phyloP scores from a whole-genome alignment of 257 asterid species.

The Anisodus tanguticus region DNA sequence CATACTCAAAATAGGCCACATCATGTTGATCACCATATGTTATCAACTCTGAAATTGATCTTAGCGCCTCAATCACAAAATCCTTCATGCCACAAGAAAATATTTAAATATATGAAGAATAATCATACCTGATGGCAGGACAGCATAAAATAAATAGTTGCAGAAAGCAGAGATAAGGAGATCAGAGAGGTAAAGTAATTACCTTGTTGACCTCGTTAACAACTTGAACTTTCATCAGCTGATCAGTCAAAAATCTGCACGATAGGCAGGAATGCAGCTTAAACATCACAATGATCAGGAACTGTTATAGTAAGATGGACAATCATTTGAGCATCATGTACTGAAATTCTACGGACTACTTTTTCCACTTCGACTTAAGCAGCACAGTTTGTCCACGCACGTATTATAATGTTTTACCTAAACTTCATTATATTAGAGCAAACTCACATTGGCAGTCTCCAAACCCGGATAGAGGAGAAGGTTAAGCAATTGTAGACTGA shows the following conservation, averaged over 20 bases:
- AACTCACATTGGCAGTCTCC: conserved; percentile 8
- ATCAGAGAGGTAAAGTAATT: conserved; percentile 39
- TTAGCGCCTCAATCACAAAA: conserved; percentile 90
- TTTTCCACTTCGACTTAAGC: background rate
- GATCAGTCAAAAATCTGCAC: conserved; percentile 77
- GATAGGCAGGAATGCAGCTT: conserved; percentile 24
- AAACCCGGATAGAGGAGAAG: background rate
- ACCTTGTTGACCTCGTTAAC: conserved; percentile 97
- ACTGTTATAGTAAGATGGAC: background rate
- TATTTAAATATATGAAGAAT: conserved; percentile 23
- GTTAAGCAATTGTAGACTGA: background rate
- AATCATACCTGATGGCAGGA: conserved; percentile 8
- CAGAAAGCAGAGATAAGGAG: conserved; percentile 20
- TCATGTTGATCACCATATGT: conserved; percentile 98
- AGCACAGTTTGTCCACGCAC: background rate
- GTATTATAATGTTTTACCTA: background rate
- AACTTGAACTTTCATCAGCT: conserved; percentile 71
- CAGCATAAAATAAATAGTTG: background rate
- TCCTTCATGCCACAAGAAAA: conserved; percentile 55
- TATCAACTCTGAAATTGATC: conserved; percentile 91
- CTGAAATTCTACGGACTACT: conserved; percentile 5
- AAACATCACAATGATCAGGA: conserved; percentile 13
- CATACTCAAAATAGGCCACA: conserved; percentile 89
- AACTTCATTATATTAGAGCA: conserved; percentile 9
- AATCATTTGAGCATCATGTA: conserved; percentile 21